phyloP scores from a whole-genome alignment of 2,329 filamentous ascomycete species.

The Fusarium haematococcum region DNA sequence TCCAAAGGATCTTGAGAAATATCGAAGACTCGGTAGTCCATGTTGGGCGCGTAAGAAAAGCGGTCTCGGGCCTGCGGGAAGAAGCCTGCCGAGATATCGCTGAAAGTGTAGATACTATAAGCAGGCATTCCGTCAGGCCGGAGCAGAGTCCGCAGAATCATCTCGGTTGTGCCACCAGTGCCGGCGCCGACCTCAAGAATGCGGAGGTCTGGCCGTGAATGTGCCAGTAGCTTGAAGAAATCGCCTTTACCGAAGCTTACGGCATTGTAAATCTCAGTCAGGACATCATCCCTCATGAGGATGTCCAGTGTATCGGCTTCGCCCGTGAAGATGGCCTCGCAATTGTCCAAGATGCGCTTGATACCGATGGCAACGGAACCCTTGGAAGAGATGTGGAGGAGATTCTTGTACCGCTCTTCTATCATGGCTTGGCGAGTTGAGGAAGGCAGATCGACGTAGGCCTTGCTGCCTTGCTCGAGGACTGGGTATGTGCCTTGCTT shows the following conservation, averaged over 20 bases:
- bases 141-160: background rate
- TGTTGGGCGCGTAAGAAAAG: background rate
- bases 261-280: background rate
- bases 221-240: background rate
- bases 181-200: too few species aligned
- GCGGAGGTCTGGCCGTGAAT: background rate
- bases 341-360: background rate
- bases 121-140: background rate
- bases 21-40: background rate
- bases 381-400: background rate
- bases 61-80: background rate
- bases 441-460: background rate
- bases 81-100: background rate
- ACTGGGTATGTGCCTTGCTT: background rate
- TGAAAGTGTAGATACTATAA: background rate
- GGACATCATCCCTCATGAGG: background rate
- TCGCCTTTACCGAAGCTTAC: background rate
- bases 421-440: background rate
- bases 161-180: background rate
- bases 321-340: background rate
- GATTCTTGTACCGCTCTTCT: background rate
- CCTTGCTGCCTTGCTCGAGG: background rate
- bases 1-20: background rate
- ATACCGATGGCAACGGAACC: background rate
- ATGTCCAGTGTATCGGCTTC: background rate